phyloP scores from a whole-genome alignment of 1,284 basidiomycete species.

The Tilletia walkeri region DNA sequence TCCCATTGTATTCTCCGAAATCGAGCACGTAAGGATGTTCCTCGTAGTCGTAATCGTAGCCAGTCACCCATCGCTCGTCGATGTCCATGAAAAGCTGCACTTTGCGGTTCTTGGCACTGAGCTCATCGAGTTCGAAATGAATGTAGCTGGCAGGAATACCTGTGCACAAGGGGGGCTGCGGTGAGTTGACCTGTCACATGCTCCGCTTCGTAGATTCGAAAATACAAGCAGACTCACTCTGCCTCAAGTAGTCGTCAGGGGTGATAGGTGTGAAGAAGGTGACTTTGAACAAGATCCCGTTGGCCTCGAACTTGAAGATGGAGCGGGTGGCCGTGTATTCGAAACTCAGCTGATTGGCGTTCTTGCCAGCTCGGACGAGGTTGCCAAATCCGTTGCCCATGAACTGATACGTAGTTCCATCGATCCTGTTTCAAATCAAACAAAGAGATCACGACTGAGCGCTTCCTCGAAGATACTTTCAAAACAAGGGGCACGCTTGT shows the following conservation, averaged over 20 bases:
- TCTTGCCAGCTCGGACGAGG: slow-evolving; percentile 35
- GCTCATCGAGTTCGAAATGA: slow-evolving; percentile 40
- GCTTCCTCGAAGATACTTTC: background rate
- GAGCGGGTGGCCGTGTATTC: slow-evolving; percentile 50
- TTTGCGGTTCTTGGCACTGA: slow-evolving; percentile 30
- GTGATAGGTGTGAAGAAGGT: slow-evolving; percentile 52
- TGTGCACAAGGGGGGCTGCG: background rate
- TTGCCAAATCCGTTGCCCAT: slow-evolving; percentile 51
- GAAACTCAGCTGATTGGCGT: slow-evolving; percentile 43
- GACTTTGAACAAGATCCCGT: slow-evolving; percentile 44
- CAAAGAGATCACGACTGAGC: background rate
- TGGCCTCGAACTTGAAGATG: slow-evolving; percentile 50
- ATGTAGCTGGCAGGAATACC: slow-evolving; percentile 50
- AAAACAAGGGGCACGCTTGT: background rate
- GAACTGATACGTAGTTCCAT: slow-evolving; percentile 47
- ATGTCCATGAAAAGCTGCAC: slow-evolving; percentile 48
- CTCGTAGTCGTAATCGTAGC: slow-evolving; percentile 50
- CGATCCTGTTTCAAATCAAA: slow-evolving; percentile 23
- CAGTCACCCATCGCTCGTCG: slow-evolving; percentile 50
- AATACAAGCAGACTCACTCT: slow-evolving; percentile 26
- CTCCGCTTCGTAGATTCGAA: background rate
- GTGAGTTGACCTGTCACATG: background rate
- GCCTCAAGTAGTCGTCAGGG: slow-evolving; percentile 47
- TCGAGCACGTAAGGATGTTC: slow-evolving; percentile 37
- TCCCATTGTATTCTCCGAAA: slow-evolving; percentile 35